Conservation (phyloP, 345 rosid species). For the Citrus hindsii region DNA sequence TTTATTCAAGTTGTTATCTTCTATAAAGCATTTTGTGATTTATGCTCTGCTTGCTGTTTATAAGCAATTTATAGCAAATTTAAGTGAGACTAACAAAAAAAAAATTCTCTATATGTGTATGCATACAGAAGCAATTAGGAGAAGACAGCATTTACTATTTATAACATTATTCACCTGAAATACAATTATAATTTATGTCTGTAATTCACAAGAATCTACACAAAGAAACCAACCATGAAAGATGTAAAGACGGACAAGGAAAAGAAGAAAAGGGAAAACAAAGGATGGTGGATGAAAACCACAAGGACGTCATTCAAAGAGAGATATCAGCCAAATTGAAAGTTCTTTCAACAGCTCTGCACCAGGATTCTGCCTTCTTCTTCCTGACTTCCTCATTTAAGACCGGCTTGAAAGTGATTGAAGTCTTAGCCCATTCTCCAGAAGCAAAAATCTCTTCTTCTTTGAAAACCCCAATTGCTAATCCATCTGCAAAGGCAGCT, state of each 20-base stretch:
- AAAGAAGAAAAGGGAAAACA: not conserved
- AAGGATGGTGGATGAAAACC: not conserved
- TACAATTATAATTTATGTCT: not conserved
- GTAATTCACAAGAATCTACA: conserved; percentile 3
- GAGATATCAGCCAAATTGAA: conserved; percentile 75
- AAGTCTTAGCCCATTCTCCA: conserved; percentile 39
- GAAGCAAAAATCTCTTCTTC: conserved; percentile 62
- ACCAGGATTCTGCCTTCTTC: conserved; percentile 79
- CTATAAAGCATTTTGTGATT: no score
- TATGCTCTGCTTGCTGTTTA: no score
- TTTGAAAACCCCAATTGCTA: conserved; percentile 81
- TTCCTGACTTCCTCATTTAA: conserved; percentile 49
- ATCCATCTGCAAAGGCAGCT: conserved; percentile 96
- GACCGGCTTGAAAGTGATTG: conserved; percentile 46
- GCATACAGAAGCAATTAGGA: not conserved
- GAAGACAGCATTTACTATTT: conserved; percentile 1
- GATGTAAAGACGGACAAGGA: not conserved
- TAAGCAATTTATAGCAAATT: no score
- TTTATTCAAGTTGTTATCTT: no score
- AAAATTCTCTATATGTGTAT: no score
- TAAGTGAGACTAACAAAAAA: not conserved
- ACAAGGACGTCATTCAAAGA: conserved; percentile 20
- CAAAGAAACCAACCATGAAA: not conserved
- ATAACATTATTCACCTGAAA: not conserved
- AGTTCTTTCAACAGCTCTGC: conserved; percentile 75